Base-by-base conservation (phyloP, 345 rosid species). In the Kernera saxatilis region DNA sequence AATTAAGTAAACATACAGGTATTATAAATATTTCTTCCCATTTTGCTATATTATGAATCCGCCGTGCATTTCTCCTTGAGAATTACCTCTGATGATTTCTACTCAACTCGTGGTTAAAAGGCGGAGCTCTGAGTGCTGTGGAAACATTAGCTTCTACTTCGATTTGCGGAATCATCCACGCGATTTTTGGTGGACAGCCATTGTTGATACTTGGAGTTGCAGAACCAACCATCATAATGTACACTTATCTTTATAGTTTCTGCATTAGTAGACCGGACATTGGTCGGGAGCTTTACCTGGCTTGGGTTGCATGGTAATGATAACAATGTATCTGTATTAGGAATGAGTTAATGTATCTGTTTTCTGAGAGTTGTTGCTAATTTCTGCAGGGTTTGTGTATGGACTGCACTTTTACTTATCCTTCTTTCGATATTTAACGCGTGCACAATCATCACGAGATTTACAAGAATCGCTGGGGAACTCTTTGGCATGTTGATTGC, bases 191-290 rank as follows among this genome's bases (percentile, higher is more conserved):
- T 41, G 98, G 96, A 13, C 98, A 92, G 64, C 93, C 98, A 5
- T 78, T 92, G 79, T 67, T 89, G 76, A 88, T 91, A 58, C 19
- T 91, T 54, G 97, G 97, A 7, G 97, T 91, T 56, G 97, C 97
- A 4, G 96, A 92, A 58, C 96, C 98, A 2, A 92, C 98, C 3
- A 77, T 87, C 61, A 92, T 89, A 14, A 92, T 92, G 98, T 89
- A 87, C 78, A 87, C 87, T 62, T 92, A 89, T 61, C 74, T 89
- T 79, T 89, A 89, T 80, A 81, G 73, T 68, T 92, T 92, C 78
- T 64, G 89, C 74, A 74, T 79, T 71, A 78, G 79, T 30, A 82
- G 86, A 72, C 82, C 80, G 0, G 88, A 79, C 7, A 39, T 92
- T 57, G 96, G 98, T 30, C 63, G 41, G 19, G 74, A 83, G 26